Base-by-base conservation (phyloP, 805 yeast species). In the Hanseniaspora guilliermondii region DNA sequence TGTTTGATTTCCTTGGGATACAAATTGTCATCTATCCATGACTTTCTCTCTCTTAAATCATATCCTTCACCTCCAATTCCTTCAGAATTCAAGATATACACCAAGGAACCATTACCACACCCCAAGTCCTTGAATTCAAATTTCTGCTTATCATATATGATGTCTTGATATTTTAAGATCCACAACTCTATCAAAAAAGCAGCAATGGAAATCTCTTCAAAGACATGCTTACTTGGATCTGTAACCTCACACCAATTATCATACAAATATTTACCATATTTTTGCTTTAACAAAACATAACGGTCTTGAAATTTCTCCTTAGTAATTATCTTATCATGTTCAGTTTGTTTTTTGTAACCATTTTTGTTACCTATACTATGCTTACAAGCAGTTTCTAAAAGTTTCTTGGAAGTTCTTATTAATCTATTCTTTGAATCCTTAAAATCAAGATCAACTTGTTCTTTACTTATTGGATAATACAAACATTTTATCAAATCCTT, bases 201-300 rank as follows among this genome's bases (percentile, higher is more conserved):
- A 0, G 97, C 97, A 60, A 91, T 89, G 3, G 96, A 94, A 53
- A 91, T 77, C 65, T 91, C 97, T 71, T 91, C 97, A 70, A 89
- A 91, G 0, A 91, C 97, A 69, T 91, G 97, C 65, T 91, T 91
- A 60, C 83, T 78, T 2, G 97, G 97, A 67, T 91, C 97, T 2
- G 97, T 91, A 32, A 83, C 80, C 68, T 91, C 97, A n/a, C 76
- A 80, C 97, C 97, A 91, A 59, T 75, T 76, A 40, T 82, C 85
- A 12, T 88, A 88, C 48, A 91, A 69, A 17, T 70, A 67, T 27
- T 82, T 78, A 0, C 95, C 87, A 65, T 89, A 85, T 66, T 82
- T 85, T 65, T 84, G 85, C 68, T 91, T 91, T 62, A 91, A 72
- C 21, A 77, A 72, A 27, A 87, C 82, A 65, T 91, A 91, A 56